Base-by-base conservation (phyloP, 148 eudicot genomes). In the Chenopodium quinoa region DNA sequence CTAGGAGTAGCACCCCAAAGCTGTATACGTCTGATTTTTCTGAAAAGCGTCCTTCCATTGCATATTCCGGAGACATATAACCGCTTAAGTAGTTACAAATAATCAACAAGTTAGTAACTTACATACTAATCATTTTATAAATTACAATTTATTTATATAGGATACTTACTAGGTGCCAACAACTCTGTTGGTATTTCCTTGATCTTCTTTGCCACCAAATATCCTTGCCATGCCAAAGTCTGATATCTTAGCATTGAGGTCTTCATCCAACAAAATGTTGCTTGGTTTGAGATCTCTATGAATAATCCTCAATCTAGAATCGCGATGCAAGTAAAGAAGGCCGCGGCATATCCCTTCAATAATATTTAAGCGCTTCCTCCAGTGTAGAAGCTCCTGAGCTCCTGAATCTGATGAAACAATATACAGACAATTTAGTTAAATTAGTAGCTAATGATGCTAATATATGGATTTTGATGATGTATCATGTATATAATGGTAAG, bases 31-130 rank as follows among this genome's bases (percentile, higher is more conserved):
- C 81, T 31, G 81, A 79, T 32, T 79, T 79, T 54, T 67, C 74
- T 52, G 81, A 79, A 79, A 79, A 68, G 12, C 62, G 23, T 8
- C 81, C 81, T 79, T 69, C 75, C 81, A 79, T 79, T 69, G 81
- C 81, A 52, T 79, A 79, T 29, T 79, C 81, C 8, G 81, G 74
- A 67, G 81, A 48, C 75, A 79, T 67, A 20, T 79, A 79, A 13
- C 75, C 74, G 19, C 74, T 79, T 7, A 46, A 63, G 2, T 7
- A 20, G 16, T 56, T 20, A 40, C 22, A 16, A 68, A 20, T 13
- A 7, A 4, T 68, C 22, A 8, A 32, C 40, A 31, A 8, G 19
- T 68, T 31, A 71, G 50, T 34, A 12, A 17, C 74, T 40, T 40
- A 40, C 44, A 40, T 40, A 40, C 44, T 40, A 40, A 40, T 40